Percentiles rank a stretch among this genome's conserved stretches.
These are phyloP conservation scores for Rhododendron ovatum DNA, from an alignment of 148 eudicot species.

Conservation along the genomic window DNA sequence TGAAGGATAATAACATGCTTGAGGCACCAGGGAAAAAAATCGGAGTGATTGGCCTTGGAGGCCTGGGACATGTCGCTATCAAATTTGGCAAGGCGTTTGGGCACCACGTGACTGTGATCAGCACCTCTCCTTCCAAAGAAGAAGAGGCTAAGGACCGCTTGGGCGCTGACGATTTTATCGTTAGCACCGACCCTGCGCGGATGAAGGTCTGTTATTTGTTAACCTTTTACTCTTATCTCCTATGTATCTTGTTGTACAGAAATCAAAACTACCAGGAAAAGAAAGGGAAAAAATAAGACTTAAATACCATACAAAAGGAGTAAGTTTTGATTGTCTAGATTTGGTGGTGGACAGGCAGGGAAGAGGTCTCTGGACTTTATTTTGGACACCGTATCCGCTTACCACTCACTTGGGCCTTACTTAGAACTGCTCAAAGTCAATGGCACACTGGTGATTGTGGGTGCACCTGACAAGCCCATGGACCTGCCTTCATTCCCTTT, in stretches of 20 bases:
- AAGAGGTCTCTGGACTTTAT: slow-evolving; percentile 64
- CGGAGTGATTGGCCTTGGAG: slow-evolving; percentile 82
- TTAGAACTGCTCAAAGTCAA: slow-evolving; percentile 73
- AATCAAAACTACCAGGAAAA: no score
- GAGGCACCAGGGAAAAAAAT: slow-evolving; percentile 49
- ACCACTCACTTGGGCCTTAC: slow-evolving; percentile 69
- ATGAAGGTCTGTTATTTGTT: slow-evolving; percentile 57
- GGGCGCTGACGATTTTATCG: slow-evolving; percentile 70
- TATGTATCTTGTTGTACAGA: no score
- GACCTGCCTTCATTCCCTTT: slow-evolving; percentile 72
- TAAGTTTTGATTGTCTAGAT: neutral
- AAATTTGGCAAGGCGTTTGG: slow-evolving; percentile 88
- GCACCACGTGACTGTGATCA: slow-evolving; percentile 80
- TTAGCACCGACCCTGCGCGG: slow-evolving; percentile 53
- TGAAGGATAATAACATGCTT: slow-evolving; percentile 62
- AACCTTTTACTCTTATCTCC: neutral
- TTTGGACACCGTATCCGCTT: slow-evolving; percentile 78
- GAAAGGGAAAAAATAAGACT: no score
- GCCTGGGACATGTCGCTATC: slow-evolving; percentile 81
- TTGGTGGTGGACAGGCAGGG: slow-evolving; percentile 37
- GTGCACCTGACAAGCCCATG: slow-evolving; percentile 92
- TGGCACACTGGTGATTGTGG: slow-evolving; percentile 74
- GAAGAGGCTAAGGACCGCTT: slow-evolving; percentile 53
- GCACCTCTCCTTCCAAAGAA: slow-evolving; percentile 86
- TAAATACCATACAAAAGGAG: no score